Evolutionary conservation across 208 protist species (phyloP).

Genomic region (Trypanosoma mega): DNA sequence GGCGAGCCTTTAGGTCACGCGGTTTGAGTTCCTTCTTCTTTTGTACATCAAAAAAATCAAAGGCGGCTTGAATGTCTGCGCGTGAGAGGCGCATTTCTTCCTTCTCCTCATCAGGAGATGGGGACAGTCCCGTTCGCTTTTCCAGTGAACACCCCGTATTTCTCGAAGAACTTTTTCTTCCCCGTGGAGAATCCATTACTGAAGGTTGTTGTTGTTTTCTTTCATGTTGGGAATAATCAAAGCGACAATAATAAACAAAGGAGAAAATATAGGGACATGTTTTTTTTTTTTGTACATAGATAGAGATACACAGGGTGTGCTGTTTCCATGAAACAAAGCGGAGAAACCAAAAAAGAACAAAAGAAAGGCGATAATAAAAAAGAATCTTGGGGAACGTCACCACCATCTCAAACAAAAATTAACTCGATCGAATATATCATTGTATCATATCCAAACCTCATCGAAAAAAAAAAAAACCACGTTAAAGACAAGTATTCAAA

Average conservation of each 20-base stretch:
- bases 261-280: no score
- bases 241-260: neutral
- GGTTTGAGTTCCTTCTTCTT: slow-evolving; percentile 79
- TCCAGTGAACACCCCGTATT: neutral
- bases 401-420: no score
- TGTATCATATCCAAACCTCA: no score
- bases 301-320: no score
- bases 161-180: neutral
- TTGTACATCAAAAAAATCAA: slow-evolving; percentile 91
- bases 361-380: slow-evolving; percentile 7
- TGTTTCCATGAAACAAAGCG: no score
- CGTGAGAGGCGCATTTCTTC: slow-evolving; percentile 35
- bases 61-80: slow-evolving; percentile 89
- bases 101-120: neutral
- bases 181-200: neutral
- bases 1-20: slow-evolving; percentile 80
- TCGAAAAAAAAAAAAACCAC: no score
- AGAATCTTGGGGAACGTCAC: no score
- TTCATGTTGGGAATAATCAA: neutral
- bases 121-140: no score
- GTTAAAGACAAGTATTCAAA: no score
- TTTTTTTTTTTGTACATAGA: no score
- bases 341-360: neutral
- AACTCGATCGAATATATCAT: no score
- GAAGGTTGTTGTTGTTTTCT: neutral